phyloP scores from a whole-genome alignment of 805 yeast genomes.

The Lipomyces orientalis region DNA sequence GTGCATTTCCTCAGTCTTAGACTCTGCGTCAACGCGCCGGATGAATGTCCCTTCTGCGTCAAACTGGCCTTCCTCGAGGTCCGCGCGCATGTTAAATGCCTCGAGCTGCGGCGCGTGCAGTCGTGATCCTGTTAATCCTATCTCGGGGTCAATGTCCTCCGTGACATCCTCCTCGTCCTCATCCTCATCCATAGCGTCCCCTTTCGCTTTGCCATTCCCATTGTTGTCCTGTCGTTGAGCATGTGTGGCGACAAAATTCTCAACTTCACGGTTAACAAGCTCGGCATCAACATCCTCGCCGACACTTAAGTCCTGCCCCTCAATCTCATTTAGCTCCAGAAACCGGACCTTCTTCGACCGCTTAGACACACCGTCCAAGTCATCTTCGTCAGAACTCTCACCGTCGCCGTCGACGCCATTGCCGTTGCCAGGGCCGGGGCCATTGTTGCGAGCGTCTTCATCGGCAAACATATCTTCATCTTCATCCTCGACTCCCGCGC shows the following conservation, averaged over 20 bases:
- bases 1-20: slow-evolving; percentile 43
- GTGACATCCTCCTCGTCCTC: slow-evolving; percentile 23
- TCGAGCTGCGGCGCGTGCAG: slow-evolving; percentile 56
- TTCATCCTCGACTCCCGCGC: slow-evolving; percentile 41
- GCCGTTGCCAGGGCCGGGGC: slow-evolving; percentile 40
- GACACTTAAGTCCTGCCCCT: slow-evolving; percentile 40
- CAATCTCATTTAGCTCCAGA: slow-evolving; percentile 50
- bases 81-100: slow-evolving; percentile 64
- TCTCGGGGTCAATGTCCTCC: slow-evolving; percentile 35
- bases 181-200: slow-evolving; percentile 17
- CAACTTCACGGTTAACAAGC: slow-evolving; percentile 32
- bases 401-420: slow-evolving; percentile 39
- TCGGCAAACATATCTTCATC: slow-evolving; percentile 43
- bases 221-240: slow-evolving; percentile 32
- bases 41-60: slow-evolving; percentile 67
- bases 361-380: slow-evolving; percentile 40
- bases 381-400: slow-evolving; percentile 36
- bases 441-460: neutral
- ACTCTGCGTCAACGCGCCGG: slow-evolving; percentile 47
- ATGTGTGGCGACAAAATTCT: slow-evolving; percentile 25
- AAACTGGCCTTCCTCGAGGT: slow-evolving; percentile 62
- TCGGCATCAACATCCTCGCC: slow-evolving; percentile 18
- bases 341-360: slow-evolving; percentile 38
- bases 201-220: neutral
- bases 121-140: slow-evolving; percentile 27